These are phyloP conservation scores for Puccinia coronata DNA, from an alignment of 1,284 basidiomycete species.

Conservation along the genomic window DNA sequence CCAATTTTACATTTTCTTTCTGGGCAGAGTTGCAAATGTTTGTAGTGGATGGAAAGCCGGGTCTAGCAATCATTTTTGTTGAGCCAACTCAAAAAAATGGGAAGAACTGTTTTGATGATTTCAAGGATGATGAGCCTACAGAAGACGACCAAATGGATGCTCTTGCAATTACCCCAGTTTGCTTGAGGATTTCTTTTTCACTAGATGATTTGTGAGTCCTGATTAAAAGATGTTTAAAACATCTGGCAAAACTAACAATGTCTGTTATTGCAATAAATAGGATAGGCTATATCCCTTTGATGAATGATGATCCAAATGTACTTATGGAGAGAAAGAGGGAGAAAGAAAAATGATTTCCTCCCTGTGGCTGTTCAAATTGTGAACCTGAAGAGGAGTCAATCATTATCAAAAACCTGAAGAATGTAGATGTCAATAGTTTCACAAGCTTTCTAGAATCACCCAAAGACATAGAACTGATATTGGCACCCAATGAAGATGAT, in stretches of 20 bases:
- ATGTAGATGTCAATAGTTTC: too few species aligned
- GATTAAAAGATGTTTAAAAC: too few species aligned
- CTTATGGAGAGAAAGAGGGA: not conserved
- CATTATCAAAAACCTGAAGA: too few species aligned
- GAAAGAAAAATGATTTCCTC: not conserved
- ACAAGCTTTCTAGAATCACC: not conserved
- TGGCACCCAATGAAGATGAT: too few species aligned
- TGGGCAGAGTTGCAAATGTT: too few species aligned
- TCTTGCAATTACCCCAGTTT: not conserved
- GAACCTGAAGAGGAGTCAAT: not conserved
- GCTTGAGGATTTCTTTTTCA: not conserved
- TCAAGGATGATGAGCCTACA: not conserved
- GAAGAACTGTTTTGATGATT: not conserved
- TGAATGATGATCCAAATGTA: not conserved
- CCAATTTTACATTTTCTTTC: too few species aligned
- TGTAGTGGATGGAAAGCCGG: not conserved
- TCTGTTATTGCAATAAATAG: not conserved
- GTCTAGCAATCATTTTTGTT: not conserved
- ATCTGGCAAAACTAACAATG: not conserved
- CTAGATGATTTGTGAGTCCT: not conserved
- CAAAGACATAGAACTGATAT: too few species aligned
- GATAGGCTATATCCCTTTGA: not conserved
- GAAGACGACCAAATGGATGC: not conserved
- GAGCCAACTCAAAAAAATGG: not conserved
- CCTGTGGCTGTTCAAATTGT: not conserved